Evolutionary conservation across 495 filamentous ascomycete species (phyloP).

Genomic region (Articulospora tetracladia): DNA sequence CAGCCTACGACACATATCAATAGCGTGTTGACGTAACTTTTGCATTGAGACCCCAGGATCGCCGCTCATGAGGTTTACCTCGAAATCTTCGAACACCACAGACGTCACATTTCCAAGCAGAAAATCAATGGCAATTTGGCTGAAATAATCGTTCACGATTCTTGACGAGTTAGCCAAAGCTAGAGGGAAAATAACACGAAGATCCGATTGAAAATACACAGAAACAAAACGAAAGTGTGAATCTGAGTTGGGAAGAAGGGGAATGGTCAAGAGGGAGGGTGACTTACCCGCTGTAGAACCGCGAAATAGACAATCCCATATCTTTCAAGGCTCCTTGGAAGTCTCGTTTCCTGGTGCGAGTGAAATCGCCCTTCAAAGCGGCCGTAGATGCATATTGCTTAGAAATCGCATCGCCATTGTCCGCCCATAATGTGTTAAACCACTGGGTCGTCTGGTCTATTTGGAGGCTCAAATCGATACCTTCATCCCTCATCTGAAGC

Average conservation of each 20-base stretch:
- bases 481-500: slow-evolving; percentile 67
- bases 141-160: slow-evolving; percentile 94
- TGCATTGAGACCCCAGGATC: slow-evolving; percentile 84
- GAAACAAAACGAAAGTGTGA: too few species aligned
- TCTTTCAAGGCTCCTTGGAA: slow-evolving; percentile 93
- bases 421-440: slow-evolving; percentile 96
- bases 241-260: too few species aligned
- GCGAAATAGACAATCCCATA: slow-evolving; percentile 78
- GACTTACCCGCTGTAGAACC: slow-evolving; percentile 57
- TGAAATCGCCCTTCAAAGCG: slow-evolving; percentile 93
- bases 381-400: slow-evolving; percentile 83
- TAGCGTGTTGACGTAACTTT: slow-evolving; percentile 80
- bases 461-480: slow-evolving; percentile 64
- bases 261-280: not conserved
- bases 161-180: slow-evolving; percentile 40
- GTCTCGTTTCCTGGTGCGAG: slow-evolving; percentile 82
- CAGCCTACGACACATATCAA: slow-evolving; percentile 79
- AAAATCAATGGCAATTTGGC: slow-evolving; percentile 90
- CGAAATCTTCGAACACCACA: slow-evolving; percentile 85
- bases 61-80: slow-evolving; percentile 77
- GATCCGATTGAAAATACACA: too few species aligned
- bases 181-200: too few species aligned
- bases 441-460: slow-evolving; percentile 71
- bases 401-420: slow-evolving; percentile 79
- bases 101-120: slow-evolving; percentile 83